These are phyloP conservation scores for Serendipita sp. DNA, from an alignment of 768 basidiomycete species.

Conservation along the genomic window DNA sequence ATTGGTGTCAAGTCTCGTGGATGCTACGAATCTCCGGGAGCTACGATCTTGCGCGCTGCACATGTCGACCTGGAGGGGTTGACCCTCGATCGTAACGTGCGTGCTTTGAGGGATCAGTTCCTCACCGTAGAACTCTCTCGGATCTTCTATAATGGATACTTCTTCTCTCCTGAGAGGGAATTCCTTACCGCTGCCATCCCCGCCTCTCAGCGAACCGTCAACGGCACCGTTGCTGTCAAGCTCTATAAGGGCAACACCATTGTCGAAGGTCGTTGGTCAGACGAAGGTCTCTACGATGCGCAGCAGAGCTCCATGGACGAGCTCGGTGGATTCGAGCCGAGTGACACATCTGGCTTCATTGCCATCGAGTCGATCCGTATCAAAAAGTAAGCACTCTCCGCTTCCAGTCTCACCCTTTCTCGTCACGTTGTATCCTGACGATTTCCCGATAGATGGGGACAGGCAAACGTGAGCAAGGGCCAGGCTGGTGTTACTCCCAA, in stretches of 20 bases:
- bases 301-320: constrained; percentile 97
- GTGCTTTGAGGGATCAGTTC: constrained; percentile 87
- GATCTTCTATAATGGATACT: constrained; percentile 96
- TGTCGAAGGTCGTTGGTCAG: constrained; percentile 78
- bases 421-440: not conserved
- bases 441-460: constrained; percentile 49
- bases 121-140: constrained; percentile 76
- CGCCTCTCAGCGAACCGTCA: constrained; percentile 89
- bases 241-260: constrained; percentile 94
- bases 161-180: constrained; percentile 98
- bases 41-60: constrained; percentile 86
- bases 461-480: constrained; percentile 72
- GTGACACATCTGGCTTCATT: constrained; percentile 91
- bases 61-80: constrained; percentile 96
- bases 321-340: constrained; percentile 94
- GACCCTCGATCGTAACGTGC: constrained; percentile 94
- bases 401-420: not conserved
- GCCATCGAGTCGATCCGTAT: constrained; percentile 95
- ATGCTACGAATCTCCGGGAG: constrained; percentile 97
- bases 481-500: constrained; percentile 60
- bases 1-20: constrained; percentile 98
- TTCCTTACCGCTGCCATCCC: constrained; percentile 84
- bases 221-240: constrained; percentile 79
- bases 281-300: constrained; percentile 92
- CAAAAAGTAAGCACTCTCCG: constrained; percentile 56